A percentile compares a stretch with the other conserved stretches of the same genome.
phyloP scores from a whole-genome alignment of 768 basidiomycete species.

The Mycena haematopus region DNA sequence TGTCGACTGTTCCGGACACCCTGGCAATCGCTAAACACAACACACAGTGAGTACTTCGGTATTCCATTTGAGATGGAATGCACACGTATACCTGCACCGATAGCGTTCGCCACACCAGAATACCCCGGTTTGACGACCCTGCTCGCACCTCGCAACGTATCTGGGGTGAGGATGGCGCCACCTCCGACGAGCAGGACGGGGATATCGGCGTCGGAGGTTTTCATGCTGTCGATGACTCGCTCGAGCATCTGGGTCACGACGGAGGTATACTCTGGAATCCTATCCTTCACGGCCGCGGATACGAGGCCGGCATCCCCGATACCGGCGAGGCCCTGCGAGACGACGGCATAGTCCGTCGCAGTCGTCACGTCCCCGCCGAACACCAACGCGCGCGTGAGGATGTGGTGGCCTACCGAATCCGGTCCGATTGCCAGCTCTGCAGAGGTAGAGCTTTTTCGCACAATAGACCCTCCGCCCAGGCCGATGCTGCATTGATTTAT shows the following conservation, averaged over 20 bases:
- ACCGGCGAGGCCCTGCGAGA: slow-evolving; percentile 34
- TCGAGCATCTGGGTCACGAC: slow-evolving; percentile 36
- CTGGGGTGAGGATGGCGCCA: slow-evolving; percentile 64
- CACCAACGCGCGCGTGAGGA: slow-evolving; percentile 51
- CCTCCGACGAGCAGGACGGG: slow-evolving; percentile 71
- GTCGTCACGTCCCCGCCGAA: slow-evolving; percentile 66
- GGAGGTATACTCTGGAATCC: slow-evolving; percentile 22
- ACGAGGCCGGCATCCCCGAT: slow-evolving; percentile 34
- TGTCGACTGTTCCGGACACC: slow-evolving; percentile 53
- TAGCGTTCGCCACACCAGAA: slow-evolving; percentile 58
- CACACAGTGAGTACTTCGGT: no score
- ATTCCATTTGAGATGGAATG: slow-evolving; percentile 56
- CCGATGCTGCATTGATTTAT: slow-evolving; percentile 49
- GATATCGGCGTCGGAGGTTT: slow-evolving; percentile 62
- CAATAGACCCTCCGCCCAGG: slow-evolving; percentile 67
- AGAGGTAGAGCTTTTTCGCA: slow-evolving; percentile 45
- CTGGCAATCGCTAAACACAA: slow-evolving; percentile 58
- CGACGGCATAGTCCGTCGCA: slow-evolving; percentile 65
- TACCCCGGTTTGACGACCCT: slow-evolving; percentile 49
- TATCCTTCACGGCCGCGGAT: slow-evolving; percentile 21
- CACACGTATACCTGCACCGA: slow-evolving; percentile 42
- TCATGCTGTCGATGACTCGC: slow-evolving; percentile 59
- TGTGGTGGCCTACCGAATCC: slow-evolving; percentile 65
- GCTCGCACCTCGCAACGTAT: slow-evolving; percentile 56
- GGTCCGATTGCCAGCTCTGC: slow-evolving; percentile 62